Base-by-base conservation (phyloP, 306 rosid genomes). In the Rosa persica region DNA sequence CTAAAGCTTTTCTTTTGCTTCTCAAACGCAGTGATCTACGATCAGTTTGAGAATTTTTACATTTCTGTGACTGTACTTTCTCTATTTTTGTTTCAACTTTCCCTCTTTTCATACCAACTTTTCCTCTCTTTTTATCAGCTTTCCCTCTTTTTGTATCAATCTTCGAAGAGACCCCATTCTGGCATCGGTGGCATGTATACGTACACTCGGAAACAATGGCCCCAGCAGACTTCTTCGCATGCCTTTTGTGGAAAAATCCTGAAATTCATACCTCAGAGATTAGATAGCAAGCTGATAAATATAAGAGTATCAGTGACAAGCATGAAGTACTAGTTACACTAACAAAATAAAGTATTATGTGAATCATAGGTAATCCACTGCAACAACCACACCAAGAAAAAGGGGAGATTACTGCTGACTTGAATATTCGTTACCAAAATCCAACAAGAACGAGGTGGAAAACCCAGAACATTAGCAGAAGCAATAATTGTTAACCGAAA, bases 181-280 rank as follows among this genome's bases (percentile, higher is more conserved):
- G 89, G 88, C 99, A 93, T 67, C 58, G 85, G 76, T 89, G 92
- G 84, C 99, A 95, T 79, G 92, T 81, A 78, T 87, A 89, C 9
- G 84, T 78, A 85, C 85, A 83, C 67, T 76, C 78, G 6, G 93
- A 77, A 65, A 80, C 75, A 57, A 60, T 34, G 44, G 92, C 83
- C 77, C 91, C 88, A 48, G 86, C 86, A 73, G 86, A 91, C 83
- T 85, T 91, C 83, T 78, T 89, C 76, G 68, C 96, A 89, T 95
- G 99, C 87, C 86, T 87, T 92, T 90, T 95, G 83, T 95, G 99
- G 76, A 91, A 95, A 85, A 85, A 83, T 64, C 98, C 99, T 95
- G 86, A 72, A 82, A 81, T 67, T 74, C 48, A 81, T 49, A 75
- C 75, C 30, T 64, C 52, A 57, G 72, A 54, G 55, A 75, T 79